Evolutionary conservation across 208 protist genomes (phyloP), one percentile per base, ranked within the genome.

Genomic region (Trypanosoma rangeli): DNA sequence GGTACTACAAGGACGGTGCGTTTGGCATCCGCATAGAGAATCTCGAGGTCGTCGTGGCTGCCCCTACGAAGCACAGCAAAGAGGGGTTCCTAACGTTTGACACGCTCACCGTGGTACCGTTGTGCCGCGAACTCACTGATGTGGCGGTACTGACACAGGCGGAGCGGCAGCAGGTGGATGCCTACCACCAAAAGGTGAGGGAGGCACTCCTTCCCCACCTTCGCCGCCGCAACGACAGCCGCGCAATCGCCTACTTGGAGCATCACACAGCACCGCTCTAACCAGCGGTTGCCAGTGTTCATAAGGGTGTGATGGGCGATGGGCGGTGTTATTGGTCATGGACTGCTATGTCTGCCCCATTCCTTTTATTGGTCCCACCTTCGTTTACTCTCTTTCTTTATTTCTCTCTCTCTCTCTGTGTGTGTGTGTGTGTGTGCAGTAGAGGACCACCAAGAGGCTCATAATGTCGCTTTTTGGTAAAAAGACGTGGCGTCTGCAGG

Each of bases 21-120:
- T 99, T 98, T 80, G 98, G 98, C 73, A 99, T 99, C 68, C 94
- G 98, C 61, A 99, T 99, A 68, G 98, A 99, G 72, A 99, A 99
- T 76, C 83, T 99, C 33, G 87, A 98, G 68, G 63, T 97, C 22
- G 79, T 97, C n/a, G 84, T 97, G 9, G 53, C 68, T 37, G 83
- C 70, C 9, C 22, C 57, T 9, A 92, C 92, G 31, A 70, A 70
- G 53, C 71, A 90, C 71, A 88, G 81, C 67, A 74, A 71, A 15
- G 70, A 82, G 24, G 80, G 82, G 28, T 95, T 92, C 69, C 71
- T 94, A 28, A 79, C 68, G 20, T 87, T 98, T 54, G 82, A 93
- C 5, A 74, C 74, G 8, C 69, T 99, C 15, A 98, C 97, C 0
- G 71, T 97, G 53, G 91, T 79, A 12, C 97, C 97, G 35, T 83